phyloP scores from a whole-genome alignment of 495 filamentous ascomycete genomes.

The Penicillium fimorum region DNA sequence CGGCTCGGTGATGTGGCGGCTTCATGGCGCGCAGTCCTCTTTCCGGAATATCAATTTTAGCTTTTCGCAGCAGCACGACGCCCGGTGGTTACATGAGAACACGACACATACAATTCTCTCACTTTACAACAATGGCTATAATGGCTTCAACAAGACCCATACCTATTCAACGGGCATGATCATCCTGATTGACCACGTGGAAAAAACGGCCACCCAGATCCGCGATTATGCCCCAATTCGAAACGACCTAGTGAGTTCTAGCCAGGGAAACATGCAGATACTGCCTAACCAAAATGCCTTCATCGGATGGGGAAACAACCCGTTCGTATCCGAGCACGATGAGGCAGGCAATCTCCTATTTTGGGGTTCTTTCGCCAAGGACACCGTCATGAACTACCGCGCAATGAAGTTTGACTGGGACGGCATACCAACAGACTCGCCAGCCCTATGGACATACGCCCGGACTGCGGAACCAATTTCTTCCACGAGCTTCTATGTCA shows the following conservation, averaged over 20 bases:
- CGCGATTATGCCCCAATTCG: slow-evolving; percentile 43
- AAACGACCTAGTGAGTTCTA: slow-evolving; percentile 50
- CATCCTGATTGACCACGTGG: slow-evolving; percentile 52
- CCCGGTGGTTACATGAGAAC: slow-evolving; percentile 53
- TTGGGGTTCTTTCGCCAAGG: slow-evolving; percentile 40
- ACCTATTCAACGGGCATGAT: slow-evolving; percentile 57
- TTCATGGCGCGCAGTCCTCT: slow-evolving; percentile 51
- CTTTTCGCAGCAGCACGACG: slow-evolving; percentile 65
- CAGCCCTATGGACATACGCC: slow-evolving; percentile 46
- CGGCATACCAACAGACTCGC: slow-evolving; percentile 42
- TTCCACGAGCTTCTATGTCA: slow-evolving; percentile 42
- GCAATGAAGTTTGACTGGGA: slow-evolving; percentile 48
- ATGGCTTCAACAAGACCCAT: slow-evolving; percentile 49
- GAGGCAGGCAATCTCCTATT: slow-evolving; percentile 53
- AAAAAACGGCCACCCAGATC: slow-evolving; percentile 49
- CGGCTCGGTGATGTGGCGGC: slow-evolving; percentile 56
- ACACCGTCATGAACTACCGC: slow-evolving; percentile 45
- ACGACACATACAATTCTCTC: slow-evolving; percentile 51
- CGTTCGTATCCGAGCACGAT: slow-evolving; percentile 57
- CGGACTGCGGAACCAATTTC: slow-evolving; percentile 28
- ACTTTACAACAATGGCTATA: slow-evolving; percentile 56
- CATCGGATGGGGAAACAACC: slow-evolving; percentile 60
- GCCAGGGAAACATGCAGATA: slow-evolving; percentile 60
- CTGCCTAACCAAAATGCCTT: slow-evolving; percentile 55
- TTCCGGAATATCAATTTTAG: slow-evolving; percentile 51